Evolutionary conservation across 176 grass and related monocot genomes (phyloP).

Genomic region (Cenchrus americanus): DNA sequence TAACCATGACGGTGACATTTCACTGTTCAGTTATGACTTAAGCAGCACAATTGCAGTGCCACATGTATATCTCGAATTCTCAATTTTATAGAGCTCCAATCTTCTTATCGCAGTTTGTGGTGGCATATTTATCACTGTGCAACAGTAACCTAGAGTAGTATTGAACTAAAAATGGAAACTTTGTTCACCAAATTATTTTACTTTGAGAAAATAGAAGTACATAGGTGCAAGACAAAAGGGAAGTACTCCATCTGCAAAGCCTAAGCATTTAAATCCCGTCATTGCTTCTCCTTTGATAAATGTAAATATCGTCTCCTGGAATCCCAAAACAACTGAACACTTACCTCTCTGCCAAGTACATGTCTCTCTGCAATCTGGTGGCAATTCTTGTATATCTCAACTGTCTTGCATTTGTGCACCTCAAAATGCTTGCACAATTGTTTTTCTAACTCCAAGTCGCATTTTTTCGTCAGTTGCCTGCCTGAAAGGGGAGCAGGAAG

Average conservation of each 20-base stretch:
- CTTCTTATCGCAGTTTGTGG: background rate
- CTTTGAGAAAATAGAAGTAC: background rate
- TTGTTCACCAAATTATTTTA: background rate
- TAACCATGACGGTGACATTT: background rate
- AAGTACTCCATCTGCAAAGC: background rate
- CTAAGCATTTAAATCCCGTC: background rate
- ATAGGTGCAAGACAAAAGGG: background rate
- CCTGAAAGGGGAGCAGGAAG: conserved; percentile 90
- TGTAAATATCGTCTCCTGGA: background rate
- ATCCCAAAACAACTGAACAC: background rate
- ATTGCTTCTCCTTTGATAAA: background rate
- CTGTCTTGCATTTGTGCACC: background rate
- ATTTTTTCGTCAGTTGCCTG: conserved; percentile 65
- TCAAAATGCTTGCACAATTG: background rate
- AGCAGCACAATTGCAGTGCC: background rate
- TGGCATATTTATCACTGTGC: background rate
- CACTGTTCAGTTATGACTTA: background rate
- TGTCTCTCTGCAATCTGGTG: background rate
- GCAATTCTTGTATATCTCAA: background rate
- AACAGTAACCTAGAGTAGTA: background rate
- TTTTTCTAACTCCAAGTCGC: conserved; percentile 3
- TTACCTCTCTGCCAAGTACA: background rate
- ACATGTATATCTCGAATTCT: background rate
- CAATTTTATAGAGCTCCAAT: background rate
- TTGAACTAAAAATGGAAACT: background rate